A percentile compares a stretch with the other conserved stretches of the same genome.
Evolutionary conservation across 1,284 basidiomycete species (phyloP).

Genomic region (Ceratobasidium sp.): DNA sequence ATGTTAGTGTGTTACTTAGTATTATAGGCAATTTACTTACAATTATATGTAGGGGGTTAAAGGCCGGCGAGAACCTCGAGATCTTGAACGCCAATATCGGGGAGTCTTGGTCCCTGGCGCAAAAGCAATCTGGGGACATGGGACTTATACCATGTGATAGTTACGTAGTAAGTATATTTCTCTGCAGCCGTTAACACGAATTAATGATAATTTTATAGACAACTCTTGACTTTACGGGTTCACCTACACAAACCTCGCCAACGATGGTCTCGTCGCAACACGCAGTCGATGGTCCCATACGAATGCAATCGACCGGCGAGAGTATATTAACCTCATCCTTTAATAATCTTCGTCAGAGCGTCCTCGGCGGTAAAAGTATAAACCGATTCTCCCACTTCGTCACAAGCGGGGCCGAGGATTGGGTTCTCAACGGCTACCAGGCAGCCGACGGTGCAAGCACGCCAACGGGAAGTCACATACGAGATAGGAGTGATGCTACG

Average conservation of each 20-base stretch:
- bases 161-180: conserved; percentile 70
- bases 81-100: conserved; percentile 75
- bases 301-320: conserved; percentile 82
- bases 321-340: conserved; percentile 63
- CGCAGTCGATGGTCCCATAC: conserved; percentile 60
- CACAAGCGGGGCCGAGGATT: conserved; percentile 86
- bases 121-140: conserved; percentile 66
- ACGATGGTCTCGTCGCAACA: conserved; percentile 53
- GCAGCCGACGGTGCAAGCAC: conserved; percentile 51
- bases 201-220: conserved; percentile 61
- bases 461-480: conserved; percentile 34
- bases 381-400: conserved; percentile 89
- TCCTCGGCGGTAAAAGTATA: conserved; percentile 80
- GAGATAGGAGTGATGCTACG: conserved; percentile 41
- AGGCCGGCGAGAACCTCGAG: conserved; percentile 74
- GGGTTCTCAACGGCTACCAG: conserved; percentile 71
- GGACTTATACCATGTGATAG: conserved; percentile 78
- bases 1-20: conserved; percentile 56
- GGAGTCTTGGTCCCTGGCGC: conserved; percentile 78
- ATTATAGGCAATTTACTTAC: background rate
- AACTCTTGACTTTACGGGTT: conserved; percentile 48
- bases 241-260: conserved; percentile 37
- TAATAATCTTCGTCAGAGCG: conserved; percentile 74
- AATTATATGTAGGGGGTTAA: conserved; percentile 56
- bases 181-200: conserved; percentile 35